Evolutionary conservation across 495 filamentous ascomycete species (phyloP).

Genomic region (Neurospora sp.): DNA sequence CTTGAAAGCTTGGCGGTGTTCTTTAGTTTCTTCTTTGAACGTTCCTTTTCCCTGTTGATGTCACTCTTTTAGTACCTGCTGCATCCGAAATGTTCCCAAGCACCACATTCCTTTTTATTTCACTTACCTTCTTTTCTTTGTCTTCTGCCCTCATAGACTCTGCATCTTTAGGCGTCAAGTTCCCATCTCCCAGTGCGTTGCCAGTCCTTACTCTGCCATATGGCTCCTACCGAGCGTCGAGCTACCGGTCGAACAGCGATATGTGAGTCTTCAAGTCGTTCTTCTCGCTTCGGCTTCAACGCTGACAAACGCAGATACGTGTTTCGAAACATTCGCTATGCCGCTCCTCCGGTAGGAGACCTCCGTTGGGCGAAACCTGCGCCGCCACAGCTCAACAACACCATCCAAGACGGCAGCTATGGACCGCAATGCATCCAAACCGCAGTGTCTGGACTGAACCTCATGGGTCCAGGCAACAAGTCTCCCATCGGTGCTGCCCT

Average conservation of each 20-base stretch:
- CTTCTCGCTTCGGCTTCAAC: not conserved
- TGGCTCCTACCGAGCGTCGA: slow-evolving; percentile 19
- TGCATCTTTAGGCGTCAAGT: not conserved
- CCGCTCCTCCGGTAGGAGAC: slow-evolving; percentile 42
- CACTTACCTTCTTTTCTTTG: not conserved
- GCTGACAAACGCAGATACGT: slow-evolving; percentile 23
- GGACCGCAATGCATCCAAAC: slow-evolving; percentile 36
- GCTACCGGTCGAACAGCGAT: slow-evolving; percentile 10
- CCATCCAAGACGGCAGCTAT: slow-evolving; percentile 42
- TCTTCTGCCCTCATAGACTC: not conserved
- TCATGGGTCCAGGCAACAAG: slow-evolving; percentile 25
- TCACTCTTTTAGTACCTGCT: not conserved
- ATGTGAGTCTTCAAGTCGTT: slow-evolving; percentile 4
- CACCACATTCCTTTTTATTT: not conserved
- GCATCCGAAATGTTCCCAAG: not conserved
- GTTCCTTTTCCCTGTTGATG: not conserved
- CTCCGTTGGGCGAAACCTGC: slow-evolving; percentile 47
- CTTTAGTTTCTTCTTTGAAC: not conserved
- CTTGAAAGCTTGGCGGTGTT: not conserved
- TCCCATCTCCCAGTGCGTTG: not conserved
- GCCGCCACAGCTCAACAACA: slow-evolving; percentile 34
- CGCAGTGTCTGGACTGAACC: slow-evolving; percentile 24
- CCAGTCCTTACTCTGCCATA: slow-evolving; percentile 19
- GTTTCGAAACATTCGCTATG: slow-evolving; percentile 51
- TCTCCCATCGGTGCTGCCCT: slow-evolving; percentile 26